phyloP scores from a whole-genome alignment of 108 stramenopile genomes.

The Cylindrotheca closterium region DNA sequence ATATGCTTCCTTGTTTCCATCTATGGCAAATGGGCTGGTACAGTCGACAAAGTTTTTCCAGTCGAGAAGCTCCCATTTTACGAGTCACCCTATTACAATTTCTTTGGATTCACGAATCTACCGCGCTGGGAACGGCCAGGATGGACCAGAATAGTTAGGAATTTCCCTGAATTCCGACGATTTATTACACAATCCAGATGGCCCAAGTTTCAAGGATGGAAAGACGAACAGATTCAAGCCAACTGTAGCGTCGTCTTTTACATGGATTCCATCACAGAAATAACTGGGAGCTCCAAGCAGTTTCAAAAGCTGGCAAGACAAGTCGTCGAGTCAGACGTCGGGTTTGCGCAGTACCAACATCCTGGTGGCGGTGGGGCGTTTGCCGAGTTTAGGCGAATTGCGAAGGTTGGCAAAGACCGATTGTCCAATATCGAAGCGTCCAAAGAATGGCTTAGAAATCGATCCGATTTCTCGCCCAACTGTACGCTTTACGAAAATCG shows the following conservation, averaged over 20 bases:
- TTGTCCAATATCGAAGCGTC: constrained; percentile 6
- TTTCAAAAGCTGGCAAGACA: constrained; percentile 11
- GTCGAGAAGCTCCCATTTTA: background rate
- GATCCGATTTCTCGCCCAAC: constrained; percentile 19
- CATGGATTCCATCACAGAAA: constrained; percentile 18
- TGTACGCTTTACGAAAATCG: constrained; percentile 34
- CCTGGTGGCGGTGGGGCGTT: constrained; percentile 11
- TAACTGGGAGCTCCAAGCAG: constrained; percentile 2
- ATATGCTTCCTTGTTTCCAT: background rate
- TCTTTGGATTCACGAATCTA: constrained; percentile 28
- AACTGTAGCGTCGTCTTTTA: constrained; percentile 24
- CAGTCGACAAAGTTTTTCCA: background rate
- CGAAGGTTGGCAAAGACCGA: constrained; percentile 7
- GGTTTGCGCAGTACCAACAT: constrained; percentile 20
- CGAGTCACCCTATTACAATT: background rate
- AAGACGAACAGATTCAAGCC: background rate
- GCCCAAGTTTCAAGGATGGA: constrained; percentile 23
- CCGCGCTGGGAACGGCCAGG: background rate
- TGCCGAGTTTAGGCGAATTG: constrained; percentile 14
- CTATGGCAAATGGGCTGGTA: background rate
- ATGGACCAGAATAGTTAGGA: constrained; percentile 13
- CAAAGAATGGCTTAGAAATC: constrained; percentile 9
- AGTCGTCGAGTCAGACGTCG: constrained; percentile 2
- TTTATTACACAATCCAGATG: constrained; percentile 24
- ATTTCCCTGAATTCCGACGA: constrained; percentile 11